Percentiles rank a stretch among this genome's conserved stretches.
Evolutionary conservation across 148 eudicot genomes (phyloP).

Genomic region (Cornus kousa): DNA sequence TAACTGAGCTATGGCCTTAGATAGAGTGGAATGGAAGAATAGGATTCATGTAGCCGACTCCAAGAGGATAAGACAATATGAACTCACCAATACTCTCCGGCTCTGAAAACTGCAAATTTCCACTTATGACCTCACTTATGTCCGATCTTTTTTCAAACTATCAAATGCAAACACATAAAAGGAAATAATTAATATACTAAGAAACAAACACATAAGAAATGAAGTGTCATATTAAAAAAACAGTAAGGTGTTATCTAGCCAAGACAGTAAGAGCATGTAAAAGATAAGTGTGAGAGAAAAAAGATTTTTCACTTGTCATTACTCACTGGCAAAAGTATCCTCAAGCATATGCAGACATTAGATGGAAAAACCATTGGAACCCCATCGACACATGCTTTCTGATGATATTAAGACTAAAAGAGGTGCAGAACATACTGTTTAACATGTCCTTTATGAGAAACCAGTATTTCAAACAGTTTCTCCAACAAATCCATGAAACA

Average conservation of each 20-base stretch:
- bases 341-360: neutral
- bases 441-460: neutral
- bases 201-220: neutral
- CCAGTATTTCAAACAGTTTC: too few relatives aligned
- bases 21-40: too few relatives aligned
- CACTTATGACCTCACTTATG: slow-evolving; percentile 17
- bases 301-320: neutral
- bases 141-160: slow-evolving; percentile 36
- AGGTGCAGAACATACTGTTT: neutral
- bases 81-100: slow-evolving; percentile 18
- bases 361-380: neutral
- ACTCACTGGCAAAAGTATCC: too few relatives aligned
- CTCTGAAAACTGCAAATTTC: slow-evolving; percentile 23
- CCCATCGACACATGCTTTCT: neutral
- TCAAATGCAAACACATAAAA: neutral
- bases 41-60: too few relatives aligned
- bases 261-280: neutral
- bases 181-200: neutral
- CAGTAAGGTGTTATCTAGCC: neutral
- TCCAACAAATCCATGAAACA: too few relatives aligned
- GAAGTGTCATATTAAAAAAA: neutral
- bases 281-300: neutral
- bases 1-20: too few relatives aligned
- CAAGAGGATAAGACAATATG: neutral
- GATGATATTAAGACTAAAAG: neutral